Evolutionary conservation across 768 basidiomycete species (phyloP).

Genomic region (Boletus rufocinnamomeus): DNA sequence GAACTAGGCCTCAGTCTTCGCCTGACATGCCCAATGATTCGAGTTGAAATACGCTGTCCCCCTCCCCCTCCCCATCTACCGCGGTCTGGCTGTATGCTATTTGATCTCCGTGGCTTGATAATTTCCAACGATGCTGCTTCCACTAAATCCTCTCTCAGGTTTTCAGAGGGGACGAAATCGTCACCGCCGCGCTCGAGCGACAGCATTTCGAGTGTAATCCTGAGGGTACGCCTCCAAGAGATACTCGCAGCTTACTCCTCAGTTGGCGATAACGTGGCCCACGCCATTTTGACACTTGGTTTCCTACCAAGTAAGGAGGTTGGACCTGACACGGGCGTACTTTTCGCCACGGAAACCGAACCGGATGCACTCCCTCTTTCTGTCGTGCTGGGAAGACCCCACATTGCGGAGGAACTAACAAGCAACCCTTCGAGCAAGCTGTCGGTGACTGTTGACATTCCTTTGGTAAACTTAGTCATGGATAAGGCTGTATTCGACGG

Average conservation of each 20-base stretch:
- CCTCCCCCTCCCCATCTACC: constrained; percentile 47
- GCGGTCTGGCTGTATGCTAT: constrained; percentile 68
- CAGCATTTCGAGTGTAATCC: constrained; percentile 22
- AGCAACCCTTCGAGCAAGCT: constrained; percentile 9
- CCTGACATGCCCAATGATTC: constrained; percentile 55
- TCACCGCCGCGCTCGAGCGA: constrained; percentile 2
- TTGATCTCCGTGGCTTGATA: constrained; percentile 60
- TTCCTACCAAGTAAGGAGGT: constrained; percentile 33
- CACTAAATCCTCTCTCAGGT: constrained; percentile 30
- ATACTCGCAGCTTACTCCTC: constrained; percentile 52
- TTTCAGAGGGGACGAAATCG: constrained; percentile 24
- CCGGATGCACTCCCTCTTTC: constrained; percentile 23
- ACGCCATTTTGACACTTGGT: constrained; percentile 53
- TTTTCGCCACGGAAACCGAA: constrained; percentile 28
- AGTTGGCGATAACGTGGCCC: constrained; percentile 42
- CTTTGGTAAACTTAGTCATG: constrained; percentile 61
- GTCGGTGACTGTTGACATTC: constrained; percentile 44
- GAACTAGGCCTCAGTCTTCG: constrained; percentile 26
- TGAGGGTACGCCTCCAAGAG: constrained; percentile 46
- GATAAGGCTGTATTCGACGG: constrained; percentile 71
- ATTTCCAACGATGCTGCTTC: constrained; percentile 36
- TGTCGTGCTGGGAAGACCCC: constrained; percentile 22
- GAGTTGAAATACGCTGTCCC: constrained; percentile 68
- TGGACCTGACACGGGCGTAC: constrained; percentile 19
- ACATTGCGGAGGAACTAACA: not conserved